phyloP scores from a whole-genome alignment of 139 green algal genomes.

The Dunaliella primolecta region DNA sequence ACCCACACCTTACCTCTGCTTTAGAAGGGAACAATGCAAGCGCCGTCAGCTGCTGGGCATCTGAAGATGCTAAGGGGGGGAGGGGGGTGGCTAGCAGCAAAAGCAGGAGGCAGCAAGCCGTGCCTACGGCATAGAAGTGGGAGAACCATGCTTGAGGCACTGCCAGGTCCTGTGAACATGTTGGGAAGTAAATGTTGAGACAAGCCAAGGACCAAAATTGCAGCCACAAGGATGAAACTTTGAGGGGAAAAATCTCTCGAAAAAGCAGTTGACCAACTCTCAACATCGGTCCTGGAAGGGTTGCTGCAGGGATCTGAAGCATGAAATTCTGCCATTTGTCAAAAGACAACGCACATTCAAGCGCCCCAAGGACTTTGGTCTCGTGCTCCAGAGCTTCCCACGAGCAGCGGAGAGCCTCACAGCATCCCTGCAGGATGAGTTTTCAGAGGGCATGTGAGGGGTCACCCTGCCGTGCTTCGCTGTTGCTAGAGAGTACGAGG shows the following conservation, averaged over 20 bases:
- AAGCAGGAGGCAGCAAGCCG: constrained; percentile 42
- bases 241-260: too few species aligned
- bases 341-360: constrained; percentile 36
- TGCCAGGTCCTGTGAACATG: constrained; percentile 36
- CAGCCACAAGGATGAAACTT: too few species aligned
- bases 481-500: not conserved
- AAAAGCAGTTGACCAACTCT: too few species aligned
- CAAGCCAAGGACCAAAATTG: too few species aligned
- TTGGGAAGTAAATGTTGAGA: not conserved
- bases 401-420: constrained; percentile 40
- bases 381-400: constrained; percentile 55
- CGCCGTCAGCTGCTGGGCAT: too few species aligned
- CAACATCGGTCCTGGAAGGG: too few species aligned
- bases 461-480: not conserved
- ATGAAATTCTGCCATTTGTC: too few species aligned
- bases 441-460: not conserved
- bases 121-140: constrained; percentile 73
- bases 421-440: constrained; percentile 27
- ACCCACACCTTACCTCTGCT: not conserved
- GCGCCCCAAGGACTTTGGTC: constrained; percentile 36
- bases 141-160: constrained; percentile 74
- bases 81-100: constrained; percentile 50
- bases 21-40: not conserved
- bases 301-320: too few species aligned
- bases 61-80: too few species aligned